Evolutionary conservation across 129 eudicot species (phyloP), one percentile per base, ranked within the genome.

Genomic region (Arctium minus): DNA sequence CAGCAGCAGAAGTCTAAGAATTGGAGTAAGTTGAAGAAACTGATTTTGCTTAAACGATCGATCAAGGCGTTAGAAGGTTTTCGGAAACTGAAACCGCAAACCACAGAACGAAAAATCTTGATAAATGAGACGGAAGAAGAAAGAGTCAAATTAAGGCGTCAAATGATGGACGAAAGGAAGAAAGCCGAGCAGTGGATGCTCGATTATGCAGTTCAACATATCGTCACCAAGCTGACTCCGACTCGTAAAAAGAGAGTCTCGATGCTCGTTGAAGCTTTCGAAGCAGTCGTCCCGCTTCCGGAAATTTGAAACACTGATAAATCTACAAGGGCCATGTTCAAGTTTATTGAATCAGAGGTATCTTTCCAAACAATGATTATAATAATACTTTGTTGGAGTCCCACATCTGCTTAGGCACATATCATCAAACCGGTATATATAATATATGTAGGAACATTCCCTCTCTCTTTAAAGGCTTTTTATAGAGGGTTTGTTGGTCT

Each of bases 191-290:
- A 93, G 40, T 93, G 99, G 98, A 96, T 93, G 98, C 87, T 96
- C 65, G 99, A 96, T 84, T 90, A 93, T 83, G 97, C 99, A 22
- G 92, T 96, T 70, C 98, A 86, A 83, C 91, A 96, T 81, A 94
- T 96, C 15, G 96, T 96, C 68, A 91, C 90, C 22, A 89, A 86
- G 18, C 83, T 96, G 42, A 92, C 98, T 46, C 99, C 99, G 2
- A 89, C 94, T 72, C 89, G 97, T 74, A 96, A 92, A 81, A 86
- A 88, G 88, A 85, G 97, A 86, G 99, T 96, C 56, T 80, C 97
- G 38, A 88, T 96, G 97, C 98, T 96, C 42, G 99, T 96, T 32
- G 98, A 96, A 87, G 99, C 99, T 46, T 96, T 96, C 60, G 98
- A 96, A 87, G 97, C 94, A 8, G 97, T 96, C 8, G 89, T 89